Conservation (phyloP, 2,329 filamentous ascomycete species). For the Moelleriella libera region DNA sequence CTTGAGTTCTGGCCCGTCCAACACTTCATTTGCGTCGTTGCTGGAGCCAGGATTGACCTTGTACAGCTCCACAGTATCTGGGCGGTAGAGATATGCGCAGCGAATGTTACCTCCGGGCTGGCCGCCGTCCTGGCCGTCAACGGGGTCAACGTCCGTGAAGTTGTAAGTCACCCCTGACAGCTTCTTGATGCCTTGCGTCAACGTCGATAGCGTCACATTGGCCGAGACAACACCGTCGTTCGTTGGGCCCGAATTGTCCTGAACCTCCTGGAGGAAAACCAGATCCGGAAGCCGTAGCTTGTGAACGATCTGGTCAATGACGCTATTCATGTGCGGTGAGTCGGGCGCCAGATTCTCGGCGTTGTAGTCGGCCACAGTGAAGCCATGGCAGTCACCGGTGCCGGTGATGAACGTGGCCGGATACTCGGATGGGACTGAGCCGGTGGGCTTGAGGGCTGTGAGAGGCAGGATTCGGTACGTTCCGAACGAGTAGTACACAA, state of each 20-base stretch:
- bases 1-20: slow-evolving; percentile 38
- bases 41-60: slow-evolving; percentile 41
- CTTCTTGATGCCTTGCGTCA: slow-evolving; percentile 35
- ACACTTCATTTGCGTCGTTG: slow-evolving; percentile 40
- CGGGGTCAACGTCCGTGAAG: slow-evolving; percentile 44
- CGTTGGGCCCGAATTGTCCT: slow-evolving; percentile 48
- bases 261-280: slow-evolving; percentile 57
- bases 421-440: slow-evolving; percentile 29
- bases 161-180: slow-evolving; percentile 39
- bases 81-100: slow-evolving; percentile 54
- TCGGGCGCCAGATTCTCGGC: slow-evolving; percentile 51
- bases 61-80: slow-evolving; percentile 42
- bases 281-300: slow-evolving; percentile 50
- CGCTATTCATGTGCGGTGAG: slow-evolving; percentile 36
- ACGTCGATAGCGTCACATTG: slow-evolving; percentile 42
- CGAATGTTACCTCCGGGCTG: slow-evolving; percentile 60
- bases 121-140: slow-evolving; percentile 49
- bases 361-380: slow-evolving; percentile 56
- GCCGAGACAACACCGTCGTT: slow-evolving; percentile 43
- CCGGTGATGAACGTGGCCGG: slow-evolving; percentile 38
- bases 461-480: slow-evolving; percentile 56
- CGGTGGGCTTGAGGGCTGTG: slow-evolving; percentile 37
- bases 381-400: slow-evolving; percentile 39
- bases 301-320: slow-evolving; percentile 51
- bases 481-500: slow-evolving; percentile 51